Evolutionary conservation across 129 eudicot genomes (phyloP).

Genomic region (Sambucus nigra): DNA sequence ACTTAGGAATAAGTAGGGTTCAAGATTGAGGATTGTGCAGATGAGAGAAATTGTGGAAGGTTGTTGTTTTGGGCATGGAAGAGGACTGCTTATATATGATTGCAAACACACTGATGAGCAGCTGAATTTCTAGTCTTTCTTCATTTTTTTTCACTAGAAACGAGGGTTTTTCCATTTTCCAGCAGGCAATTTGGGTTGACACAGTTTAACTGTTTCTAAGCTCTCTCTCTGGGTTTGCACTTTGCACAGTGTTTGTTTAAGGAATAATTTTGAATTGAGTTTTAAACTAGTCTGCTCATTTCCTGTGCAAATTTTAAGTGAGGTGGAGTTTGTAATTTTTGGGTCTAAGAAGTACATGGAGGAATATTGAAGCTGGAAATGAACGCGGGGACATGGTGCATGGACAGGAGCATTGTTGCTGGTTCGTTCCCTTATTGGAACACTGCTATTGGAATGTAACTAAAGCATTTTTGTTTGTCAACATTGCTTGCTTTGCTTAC

Average conservation of each 20-base stretch:
- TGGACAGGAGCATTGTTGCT: conserved; percentile 57
- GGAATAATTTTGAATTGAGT: background rate
- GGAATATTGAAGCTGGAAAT: conserved; percentile 42
- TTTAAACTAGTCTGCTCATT: background rate
- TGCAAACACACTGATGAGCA: conserved; percentile 15
- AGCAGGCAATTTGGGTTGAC: conserved; percentile 15
- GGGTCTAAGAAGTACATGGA: conserved; percentile 23
- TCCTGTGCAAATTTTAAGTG: conserved; percentile 14
- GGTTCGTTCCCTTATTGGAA: conserved; percentile 54
- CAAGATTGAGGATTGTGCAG: background rate
- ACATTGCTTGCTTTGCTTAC: conserved; percentile 19
- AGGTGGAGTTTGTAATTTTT: conserved; percentile 16
- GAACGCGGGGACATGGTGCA: conserved; percentile 80
- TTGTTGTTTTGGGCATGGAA: conserved; percentile 17
- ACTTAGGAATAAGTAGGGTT: conserved; percentile 31
- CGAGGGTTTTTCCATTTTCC: conserved; percentile 7
- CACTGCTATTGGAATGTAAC: conserved; percentile 26
- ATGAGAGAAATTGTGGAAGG: background rate
- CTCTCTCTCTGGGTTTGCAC: background rate
- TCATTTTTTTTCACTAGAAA: conserved; percentile 2
- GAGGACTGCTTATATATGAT: conserved; percentile 19
- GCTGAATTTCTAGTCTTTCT: conserved; percentile 7
- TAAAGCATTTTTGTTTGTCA: conserved; percentile 26
- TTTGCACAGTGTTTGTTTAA: background rate
- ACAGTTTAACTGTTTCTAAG: conserved; percentile 5